These are phyloP conservation scores for Stephania yunnanensis DNA, from an alignment of 164 flowering plant genomes.

Conservation along the genomic window DNA sequence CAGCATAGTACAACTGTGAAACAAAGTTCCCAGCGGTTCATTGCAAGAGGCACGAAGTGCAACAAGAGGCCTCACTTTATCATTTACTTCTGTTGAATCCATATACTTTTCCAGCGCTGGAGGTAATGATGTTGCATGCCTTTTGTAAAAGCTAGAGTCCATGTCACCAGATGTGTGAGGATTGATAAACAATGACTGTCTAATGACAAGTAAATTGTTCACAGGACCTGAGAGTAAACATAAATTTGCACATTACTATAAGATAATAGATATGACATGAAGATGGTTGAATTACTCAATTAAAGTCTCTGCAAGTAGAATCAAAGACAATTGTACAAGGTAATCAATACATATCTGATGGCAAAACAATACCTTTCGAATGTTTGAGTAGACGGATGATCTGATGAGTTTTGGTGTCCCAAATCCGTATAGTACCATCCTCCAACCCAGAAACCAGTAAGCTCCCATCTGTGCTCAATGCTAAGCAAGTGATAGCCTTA, in stretches of 20 bases:
- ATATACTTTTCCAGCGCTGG: slow-evolving; percentile 60
- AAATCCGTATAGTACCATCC: slow-evolving; percentile 72
- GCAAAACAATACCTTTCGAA: slow-evolving; percentile 52
- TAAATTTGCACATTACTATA: background rate
- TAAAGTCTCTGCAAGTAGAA: background rate
- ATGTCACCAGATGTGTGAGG: slow-evolving; percentile 18
- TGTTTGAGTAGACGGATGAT: slow-evolving; percentile 59
- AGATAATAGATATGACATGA: background rate
- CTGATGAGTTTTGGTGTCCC: slow-evolving; percentile 55
- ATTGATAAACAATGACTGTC: slow-evolving; percentile 21
- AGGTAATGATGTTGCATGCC: slow-evolving; percentile 38
- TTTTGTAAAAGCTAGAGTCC: slow-evolving; percentile 32
- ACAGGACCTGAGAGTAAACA: slow-evolving; percentile 51
- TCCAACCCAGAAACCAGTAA: slow-evolving; percentile 75
- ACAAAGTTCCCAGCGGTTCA: slow-evolving; percentile 25
- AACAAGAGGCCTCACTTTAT: slow-evolving; percentile 23
- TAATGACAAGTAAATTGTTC: slow-evolving; percentile 50
- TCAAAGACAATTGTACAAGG: background rate
- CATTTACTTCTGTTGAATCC: slow-evolving; percentile 35
- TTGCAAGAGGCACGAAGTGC: slow-evolving; percentile 16
- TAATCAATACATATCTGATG: background rate
- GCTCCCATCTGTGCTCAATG: slow-evolving; percentile 46
- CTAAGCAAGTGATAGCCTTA: slow-evolving; percentile 68
- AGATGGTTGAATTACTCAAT: background rate
- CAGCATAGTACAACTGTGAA: slow-evolving; percentile 37